phyloP scores from a whole-genome alignment of 495 filamentous ascomycete genomes.

The Lepidopterella palustris region DNA sequence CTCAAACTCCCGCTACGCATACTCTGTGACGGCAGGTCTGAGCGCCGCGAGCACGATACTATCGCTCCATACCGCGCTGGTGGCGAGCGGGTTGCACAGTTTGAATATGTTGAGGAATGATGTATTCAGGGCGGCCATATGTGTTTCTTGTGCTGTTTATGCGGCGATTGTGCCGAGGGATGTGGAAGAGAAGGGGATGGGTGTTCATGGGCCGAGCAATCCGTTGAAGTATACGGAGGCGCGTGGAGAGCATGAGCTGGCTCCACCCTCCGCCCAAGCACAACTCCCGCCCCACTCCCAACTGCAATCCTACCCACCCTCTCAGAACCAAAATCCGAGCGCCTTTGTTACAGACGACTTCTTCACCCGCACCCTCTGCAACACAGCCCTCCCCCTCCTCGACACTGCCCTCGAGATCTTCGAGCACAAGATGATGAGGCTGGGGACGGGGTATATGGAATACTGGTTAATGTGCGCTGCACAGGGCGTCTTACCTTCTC shows the following conservation, averaged over 20 bases:
- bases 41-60: slow-evolving; percentile 13
- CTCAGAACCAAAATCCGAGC: background rate
- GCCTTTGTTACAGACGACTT: slow-evolving; percentile 8
- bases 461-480: slow-evolving; percentile 22
- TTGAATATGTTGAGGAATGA: slow-evolving; percentile 20
- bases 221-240: background rate
- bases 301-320: background rate
- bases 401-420: slow-evolving; percentile 14
- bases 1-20: slow-evolving; percentile 14
- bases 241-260: background rate
- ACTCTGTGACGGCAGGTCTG: slow-evolving; percentile 14
- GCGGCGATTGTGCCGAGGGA: background rate
- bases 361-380: slow-evolving; percentile 7
- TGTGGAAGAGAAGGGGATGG: background rate
- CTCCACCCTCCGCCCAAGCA: background rate
- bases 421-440: slow-evolving; percentile 21
- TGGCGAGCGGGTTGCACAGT: background rate
- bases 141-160: slow-evolving; percentile 11
- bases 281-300: background rate
- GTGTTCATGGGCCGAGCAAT: background rate
- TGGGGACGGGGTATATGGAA: slow-evolving; percentile 28
- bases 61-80: background rate
- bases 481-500: slow-evolving; percentile 12
- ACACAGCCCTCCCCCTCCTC: slow-evolving; percentile 8
- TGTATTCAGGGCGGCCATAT: slow-evolving; percentile 13